Conservation (phyloP, 176 grass and related monocot genomes). For the Puccinellia tenuiflora region DNA sequence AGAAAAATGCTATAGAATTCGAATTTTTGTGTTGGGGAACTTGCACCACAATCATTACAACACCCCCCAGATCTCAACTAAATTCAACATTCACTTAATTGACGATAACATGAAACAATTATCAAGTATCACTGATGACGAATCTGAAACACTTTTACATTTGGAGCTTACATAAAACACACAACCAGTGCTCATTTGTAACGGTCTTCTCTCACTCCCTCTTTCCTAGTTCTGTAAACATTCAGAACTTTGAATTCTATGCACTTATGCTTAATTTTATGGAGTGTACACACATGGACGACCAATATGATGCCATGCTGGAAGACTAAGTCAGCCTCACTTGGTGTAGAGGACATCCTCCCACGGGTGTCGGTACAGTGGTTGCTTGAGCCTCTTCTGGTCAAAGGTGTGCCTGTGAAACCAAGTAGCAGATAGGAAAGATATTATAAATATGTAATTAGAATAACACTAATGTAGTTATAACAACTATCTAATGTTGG, state of each 20-base stretch:
- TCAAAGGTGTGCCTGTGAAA: constrained; percentile 84
- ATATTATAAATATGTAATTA: background rate
- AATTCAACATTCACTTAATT: background rate
- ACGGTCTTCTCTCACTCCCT: background rate
- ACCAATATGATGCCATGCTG: background rate
- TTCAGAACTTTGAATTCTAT: constrained; percentile 21
- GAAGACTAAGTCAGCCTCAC: constrained; percentile 43
- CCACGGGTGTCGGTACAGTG: constrained; percentile 96
- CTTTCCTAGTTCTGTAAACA: constrained; percentile 21
- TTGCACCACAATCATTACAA: background rate
- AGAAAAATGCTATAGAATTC: background rate
- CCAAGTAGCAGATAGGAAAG: background rate
- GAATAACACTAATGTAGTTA: background rate
- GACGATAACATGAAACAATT: background rate
- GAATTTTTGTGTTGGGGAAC: background rate
- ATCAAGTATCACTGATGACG: background rate
- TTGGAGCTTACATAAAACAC: constrained; percentile 31
- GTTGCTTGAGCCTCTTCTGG: constrained; percentile 97
- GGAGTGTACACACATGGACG: constrained; percentile 21
- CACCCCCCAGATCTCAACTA: background rate
- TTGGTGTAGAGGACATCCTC: constrained; percentile 99
- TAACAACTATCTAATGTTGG: background rate
- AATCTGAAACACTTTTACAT: background rate
- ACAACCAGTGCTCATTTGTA: constrained; percentile 11
- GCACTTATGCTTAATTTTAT: constrained; percentile 17